Conservation (phyloP, 306 rosid species). For the Astragalus membranaceus region DNA sequence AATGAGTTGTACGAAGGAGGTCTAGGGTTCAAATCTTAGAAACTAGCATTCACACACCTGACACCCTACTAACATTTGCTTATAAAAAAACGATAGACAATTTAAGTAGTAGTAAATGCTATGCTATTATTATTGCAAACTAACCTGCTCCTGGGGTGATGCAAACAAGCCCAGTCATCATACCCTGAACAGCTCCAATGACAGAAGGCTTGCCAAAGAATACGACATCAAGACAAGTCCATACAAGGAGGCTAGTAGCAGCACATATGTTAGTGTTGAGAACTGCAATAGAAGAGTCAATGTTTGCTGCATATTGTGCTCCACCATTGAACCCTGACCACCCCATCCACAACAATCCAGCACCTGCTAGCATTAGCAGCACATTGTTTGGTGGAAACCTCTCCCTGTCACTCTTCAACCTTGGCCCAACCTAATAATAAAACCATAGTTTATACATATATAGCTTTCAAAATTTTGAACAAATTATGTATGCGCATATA, state of each 20-base stretch:
- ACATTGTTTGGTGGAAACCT: conserved; percentile 45
- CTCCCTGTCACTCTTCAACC: conserved; percentile 33
- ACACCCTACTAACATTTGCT: no score
- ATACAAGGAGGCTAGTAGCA: conserved; percentile 35
- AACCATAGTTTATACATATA: background rate
- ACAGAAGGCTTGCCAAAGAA: conserved; percentile 25
- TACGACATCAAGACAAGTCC: conserved; percentile 37
- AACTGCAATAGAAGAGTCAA: conserved; percentile 31
- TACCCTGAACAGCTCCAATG: conserved; percentile 25
- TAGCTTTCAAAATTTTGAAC: background rate
- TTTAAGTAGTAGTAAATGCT: background rate
- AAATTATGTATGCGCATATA: background rate
- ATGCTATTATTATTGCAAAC: background rate
- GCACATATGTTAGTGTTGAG: conserved; percentile 40
- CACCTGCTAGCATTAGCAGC: conserved; percentile 31
- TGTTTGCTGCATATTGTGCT: conserved; percentile 33
- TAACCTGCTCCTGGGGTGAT: conserved; percentile 22
- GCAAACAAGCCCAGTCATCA: conserved; percentile 25
- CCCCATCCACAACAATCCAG: conserved; percentile 37
- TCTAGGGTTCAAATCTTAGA: no score
- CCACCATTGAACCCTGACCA: conserved; percentile 48
- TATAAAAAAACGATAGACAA: no score
- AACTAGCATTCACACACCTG: no score
- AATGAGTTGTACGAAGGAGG: no score
- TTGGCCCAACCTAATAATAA: conserved; percentile 33